Percentiles rank a stretch among this genome's conserved stretches.
These are phyloP conservation scores for Suillus subalutaceus DNA, from an alignment of 768 basidiomycete species.

Conservation along the genomic window DNA sequence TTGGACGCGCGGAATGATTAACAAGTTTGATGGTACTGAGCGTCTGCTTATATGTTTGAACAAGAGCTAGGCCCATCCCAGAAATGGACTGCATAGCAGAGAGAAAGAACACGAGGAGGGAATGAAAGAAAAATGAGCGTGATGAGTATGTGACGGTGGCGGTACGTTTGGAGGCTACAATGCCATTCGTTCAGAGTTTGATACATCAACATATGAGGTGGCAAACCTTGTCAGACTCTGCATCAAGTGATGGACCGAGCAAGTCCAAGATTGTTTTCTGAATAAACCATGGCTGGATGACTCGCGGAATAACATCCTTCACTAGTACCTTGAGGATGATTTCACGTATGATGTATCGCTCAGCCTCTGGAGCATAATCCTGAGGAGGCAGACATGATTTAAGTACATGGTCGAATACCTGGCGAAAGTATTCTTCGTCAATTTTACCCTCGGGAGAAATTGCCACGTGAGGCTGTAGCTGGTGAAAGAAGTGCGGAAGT, in stretches of 20 bases:
- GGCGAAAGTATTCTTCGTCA: slow-evolving; percentile 78
- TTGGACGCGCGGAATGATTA: slow-evolving; percentile 41
- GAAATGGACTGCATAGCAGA: slow-evolving; percentile 76
- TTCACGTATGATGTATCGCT: slow-evolving; percentile 86
- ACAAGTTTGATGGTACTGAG: slow-evolving; percentile 67
- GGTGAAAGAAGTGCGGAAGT: slow-evolving; percentile 73
- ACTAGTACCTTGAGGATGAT: slow-evolving; percentile 78
- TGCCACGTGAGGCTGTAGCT: slow-evolving; percentile 85
- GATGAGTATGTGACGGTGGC: slow-evolving; percentile 29
- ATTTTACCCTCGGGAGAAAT: slow-evolving; percentile 64
- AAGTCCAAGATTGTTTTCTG: slow-evolving; percentile 68
- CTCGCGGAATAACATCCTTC: slow-evolving; percentile 63
- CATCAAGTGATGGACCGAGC: slow-evolving; percentile 50
- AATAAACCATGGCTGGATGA: slow-evolving; percentile 92
- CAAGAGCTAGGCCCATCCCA: slow-evolving; percentile 65
- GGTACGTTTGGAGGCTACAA: slow-evolving; percentile 24
- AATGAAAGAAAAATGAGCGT: slow-evolving; percentile 47
- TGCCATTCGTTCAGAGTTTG: slow-evolving; percentile 7
- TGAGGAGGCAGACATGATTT: slow-evolving; percentile 71
- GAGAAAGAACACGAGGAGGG: slow-evolving; percentile 67
- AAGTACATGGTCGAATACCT: slow-evolving; percentile 77
- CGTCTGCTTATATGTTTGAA: slow-evolving; percentile 68
- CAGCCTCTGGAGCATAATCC: slow-evolving; percentile 71
- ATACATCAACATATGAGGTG: background rate
- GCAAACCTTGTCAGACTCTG: slow-evolving; percentile 24